Evolutionary conservation across 192 early-diverging fungal species (phyloP).

Genomic region (Coemansia sp.): DNA sequence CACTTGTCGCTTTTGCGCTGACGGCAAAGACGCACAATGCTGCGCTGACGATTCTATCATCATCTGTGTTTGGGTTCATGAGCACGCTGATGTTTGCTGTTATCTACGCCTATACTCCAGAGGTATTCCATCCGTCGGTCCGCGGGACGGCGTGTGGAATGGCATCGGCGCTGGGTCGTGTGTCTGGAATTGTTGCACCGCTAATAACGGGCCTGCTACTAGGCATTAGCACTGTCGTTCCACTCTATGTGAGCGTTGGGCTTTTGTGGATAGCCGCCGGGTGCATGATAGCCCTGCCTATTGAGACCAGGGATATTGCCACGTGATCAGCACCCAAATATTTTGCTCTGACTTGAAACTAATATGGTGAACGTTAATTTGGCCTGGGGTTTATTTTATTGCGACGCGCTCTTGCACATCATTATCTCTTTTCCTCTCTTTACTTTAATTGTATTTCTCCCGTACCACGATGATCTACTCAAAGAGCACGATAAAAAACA

Average conservation of each 20-base stretch:
- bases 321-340: constrained; percentile 5
- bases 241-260: constrained; percentile 67
- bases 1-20: constrained; percentile 70
- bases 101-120: constrained; percentile 86
- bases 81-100: constrained; percentile 82
- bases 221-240: constrained; percentile 59
- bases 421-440: constrained; percentile 8
- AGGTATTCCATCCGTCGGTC: constrained; percentile 76
- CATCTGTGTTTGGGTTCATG: constrained; percentile 65
- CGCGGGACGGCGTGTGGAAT: constrained; percentile 81
- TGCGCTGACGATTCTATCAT: constrained; percentile 62
- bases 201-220: constrained; percentile 70
- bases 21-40: constrained; percentile 52
- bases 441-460: neutral
- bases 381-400: neutral
- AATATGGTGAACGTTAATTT: neutral
- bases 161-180: constrained; percentile 74
- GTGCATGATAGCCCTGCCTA: constrained; percentile 72
- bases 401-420: neutral
- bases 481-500: constrained; percentile 61
- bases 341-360: neutral
- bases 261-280: constrained; percentile 61
- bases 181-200: constrained; percentile 77
- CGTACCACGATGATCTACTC: constrained; percentile 35
- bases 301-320: constrained; percentile 56